Base-by-base conservation (phyloP, 169 alveolate species). In the Babesia gibsoni region DNA sequence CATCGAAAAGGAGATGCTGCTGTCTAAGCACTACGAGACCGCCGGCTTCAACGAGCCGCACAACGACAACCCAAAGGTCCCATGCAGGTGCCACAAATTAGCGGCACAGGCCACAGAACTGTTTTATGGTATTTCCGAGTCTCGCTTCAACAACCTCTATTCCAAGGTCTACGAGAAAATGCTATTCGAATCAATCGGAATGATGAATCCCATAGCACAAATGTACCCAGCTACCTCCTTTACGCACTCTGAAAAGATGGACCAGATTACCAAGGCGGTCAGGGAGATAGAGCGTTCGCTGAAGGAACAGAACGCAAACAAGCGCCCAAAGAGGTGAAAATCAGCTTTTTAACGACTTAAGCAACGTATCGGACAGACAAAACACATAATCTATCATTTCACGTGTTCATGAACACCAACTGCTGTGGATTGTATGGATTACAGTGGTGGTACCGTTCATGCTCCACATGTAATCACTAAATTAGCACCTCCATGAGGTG, bases 31-130 rank as follows among this genome's bases (percentile, higher is more conserved):
- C 29, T 57, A 58, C 33, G 86, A 77, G 43, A 35, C 67, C 10
- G 8, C 7, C 32, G 46, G 42, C 18, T 30, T 57, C 30, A 25
- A 41, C 43, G 73, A 37, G 42, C 46, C 65, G 43, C 86, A 77
- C 67, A 68, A 59, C 27, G 86, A 77, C 67, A 67, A 67, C 61
- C 86, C 86, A 18, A 77, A 66, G 53, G 72, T 67, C 25, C 86
- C 81, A 0, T 77, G 86, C 23, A 53, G 63, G 42, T 77, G 86
- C 74, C 59, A 48, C 39, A 74, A 64, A 42, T 50, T 43, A 9
- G 61, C 72, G 5, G 39, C 63, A 16, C 32, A 41, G 6, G 64
- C 57, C 22, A 52, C 35, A 27, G 52, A 36, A 18, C 0, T 67
- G 66, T 77, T 67, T 33, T 68, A 64, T 49, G 82, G 86, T 4